phyloP scores from a whole-genome alignment of 805 yeast species.

The Metschnikowia aberdeeniae region DNA sequence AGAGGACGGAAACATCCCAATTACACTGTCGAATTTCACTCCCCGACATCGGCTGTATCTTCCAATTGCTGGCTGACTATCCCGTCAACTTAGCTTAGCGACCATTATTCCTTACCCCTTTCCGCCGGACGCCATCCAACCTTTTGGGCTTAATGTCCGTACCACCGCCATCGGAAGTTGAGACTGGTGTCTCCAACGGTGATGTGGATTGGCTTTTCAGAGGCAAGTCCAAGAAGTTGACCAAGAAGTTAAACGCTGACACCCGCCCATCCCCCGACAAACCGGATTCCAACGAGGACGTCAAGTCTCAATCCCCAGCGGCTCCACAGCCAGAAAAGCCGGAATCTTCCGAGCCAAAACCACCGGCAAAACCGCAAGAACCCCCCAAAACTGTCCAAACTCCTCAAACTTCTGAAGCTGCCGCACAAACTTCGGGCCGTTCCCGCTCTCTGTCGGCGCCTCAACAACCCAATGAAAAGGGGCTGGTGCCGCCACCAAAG shows the following conservation, averaged over 20 bases:
- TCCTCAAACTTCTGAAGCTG: background rate
- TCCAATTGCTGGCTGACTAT: too few relatives aligned
- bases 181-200: constrained; percentile 60
- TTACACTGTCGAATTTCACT: too few relatives aligned
- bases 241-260: constrained; percentile 36
- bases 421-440: constrained; percentile 10
- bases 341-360: background rate
- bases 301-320: background rate
- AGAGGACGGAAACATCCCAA: too few relatives aligned
- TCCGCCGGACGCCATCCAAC: background rate
- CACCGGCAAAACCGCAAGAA: background rate
- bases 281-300: background rate
- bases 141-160: constrained; percentile 8
- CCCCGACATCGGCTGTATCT: too few relatives aligned
- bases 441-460: constrained; percentile 24
- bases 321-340: background rate
- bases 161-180: constrained; percentile 19
- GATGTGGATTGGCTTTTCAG: constrained; percentile 85
- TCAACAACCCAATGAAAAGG: constrained; percentile 7
- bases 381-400: background rate
- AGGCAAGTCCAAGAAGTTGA: constrained; percentile 62
- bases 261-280: constrained; percentile 8
- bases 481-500: constrained; percentile 6
- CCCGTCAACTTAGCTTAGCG: too few relatives aligned
- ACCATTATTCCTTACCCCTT: background rate